A percentile compares a stretch with the other conserved stretches of the same genome.
Conservation (phyloP, 495 filamentous ascomycete genomes). For the Lophium mytilinum region DNA sequence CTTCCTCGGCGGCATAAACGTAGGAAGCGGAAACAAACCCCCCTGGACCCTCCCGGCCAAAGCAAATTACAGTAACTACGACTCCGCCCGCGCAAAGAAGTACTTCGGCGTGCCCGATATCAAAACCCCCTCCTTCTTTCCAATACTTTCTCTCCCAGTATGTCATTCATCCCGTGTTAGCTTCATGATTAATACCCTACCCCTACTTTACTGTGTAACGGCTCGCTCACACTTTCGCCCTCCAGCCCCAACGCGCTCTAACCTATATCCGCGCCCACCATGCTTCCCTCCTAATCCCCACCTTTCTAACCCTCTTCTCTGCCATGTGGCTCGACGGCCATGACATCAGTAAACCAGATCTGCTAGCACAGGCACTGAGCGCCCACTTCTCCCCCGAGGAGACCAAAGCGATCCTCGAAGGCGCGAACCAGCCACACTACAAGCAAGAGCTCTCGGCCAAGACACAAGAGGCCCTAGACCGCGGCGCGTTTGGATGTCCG, state of each 20-base stretch:
- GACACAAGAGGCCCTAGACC: conserved; percentile 51
- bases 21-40: conserved; percentile 60
- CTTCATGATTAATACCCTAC: too few species aligned
- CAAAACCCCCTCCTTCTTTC: conserved; percentile 43
- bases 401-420: conserved; percentile 44
- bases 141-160: conserved; percentile 43
- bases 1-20: conserved; percentile 67
- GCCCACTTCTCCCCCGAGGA: conserved; percentile 37
- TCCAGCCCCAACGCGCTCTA: conserved; percentile 54
- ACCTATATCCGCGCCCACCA: conserved; percentile 50
- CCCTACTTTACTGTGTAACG: background rate
- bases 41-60: conserved; percentile 65
- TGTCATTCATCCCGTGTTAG: background rate
- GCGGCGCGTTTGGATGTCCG: conserved; percentile 65
- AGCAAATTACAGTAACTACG: conserved; percentile 47
- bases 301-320: conserved; percentile 40
- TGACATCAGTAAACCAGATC: conserved; percentile 43
- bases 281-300: conserved; percentile 31
- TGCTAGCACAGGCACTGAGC: conserved; percentile 30
- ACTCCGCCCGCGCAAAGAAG: conserved; percentile 45
- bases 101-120: conserved; percentile 45
- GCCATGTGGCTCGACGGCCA: conserved; percentile 41
- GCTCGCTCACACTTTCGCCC: background rate
- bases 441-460: conserved; percentile 52
- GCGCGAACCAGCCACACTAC: conserved; percentile 40